Percentiles rank a stretch among this genome's conserved stretches.
phyloP scores from a whole-genome alignment of 73 alveolate species.

The Paramecium sonneborni region DNA sequence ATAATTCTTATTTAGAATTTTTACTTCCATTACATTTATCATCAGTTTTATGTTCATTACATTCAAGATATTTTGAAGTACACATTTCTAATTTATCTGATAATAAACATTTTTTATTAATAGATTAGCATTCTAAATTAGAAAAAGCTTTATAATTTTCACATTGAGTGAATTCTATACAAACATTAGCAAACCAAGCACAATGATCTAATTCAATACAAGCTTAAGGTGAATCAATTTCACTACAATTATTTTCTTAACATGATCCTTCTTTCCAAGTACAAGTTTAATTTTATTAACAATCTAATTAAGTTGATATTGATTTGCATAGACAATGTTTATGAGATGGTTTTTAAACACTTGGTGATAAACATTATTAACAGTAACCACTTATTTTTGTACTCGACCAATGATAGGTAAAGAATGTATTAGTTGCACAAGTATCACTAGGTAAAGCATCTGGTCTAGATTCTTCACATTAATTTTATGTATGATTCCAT shows the following conservation, averaged over 20 bases:
- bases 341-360: not conserved
- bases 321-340: not conserved
- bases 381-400: not conserved
- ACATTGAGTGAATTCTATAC: not conserved
- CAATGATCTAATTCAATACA: not conserved
- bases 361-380: constrained; percentile 4
- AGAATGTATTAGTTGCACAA: not conserved
- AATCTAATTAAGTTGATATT: not conserved
- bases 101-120: not conserved
- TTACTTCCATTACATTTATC: not conserved
- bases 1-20: not conserved
- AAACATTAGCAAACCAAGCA: not conserved
- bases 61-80: not conserved
- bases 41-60: not conserved
- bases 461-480: not conserved
- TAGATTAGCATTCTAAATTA: not conserved
- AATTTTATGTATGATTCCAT: not conserved
- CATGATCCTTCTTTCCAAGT: not conserved
- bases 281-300: not conserved
- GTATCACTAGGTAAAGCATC: not conserved
- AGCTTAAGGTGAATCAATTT: not conserved
- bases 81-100: not conserved
- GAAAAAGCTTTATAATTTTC: not conserved
- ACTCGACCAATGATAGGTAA: not conserved
- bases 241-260: not conserved